Evolutionary conservation across 108 stramenopile genomes (phyloP).

Genomic region (Nitzschia sp.): DNA sequence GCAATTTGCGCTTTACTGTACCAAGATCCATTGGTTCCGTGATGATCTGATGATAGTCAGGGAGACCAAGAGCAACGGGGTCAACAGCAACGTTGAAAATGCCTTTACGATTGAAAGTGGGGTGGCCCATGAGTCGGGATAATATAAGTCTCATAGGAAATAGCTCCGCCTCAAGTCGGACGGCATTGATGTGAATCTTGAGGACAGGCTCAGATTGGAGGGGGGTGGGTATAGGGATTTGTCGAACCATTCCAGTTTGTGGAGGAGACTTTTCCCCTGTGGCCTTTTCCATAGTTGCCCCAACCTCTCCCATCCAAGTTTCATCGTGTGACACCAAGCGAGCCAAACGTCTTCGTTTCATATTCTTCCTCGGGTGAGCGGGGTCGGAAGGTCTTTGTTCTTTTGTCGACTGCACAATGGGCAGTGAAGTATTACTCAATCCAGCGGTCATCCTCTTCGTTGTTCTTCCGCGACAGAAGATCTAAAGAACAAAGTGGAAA

Average conservation of each 20-base stretch:
- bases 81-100: slow-evolving; percentile 87
- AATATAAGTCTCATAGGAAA: slow-evolving; percentile 46
- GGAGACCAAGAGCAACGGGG: slow-evolving; percentile 55
- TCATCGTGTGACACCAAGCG: slow-evolving; percentile 30
- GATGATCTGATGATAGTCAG: slow-evolving; percentile 65
- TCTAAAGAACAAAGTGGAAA: background rate
- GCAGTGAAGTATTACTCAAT: background rate
- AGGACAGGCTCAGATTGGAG: slow-evolving; percentile 3
- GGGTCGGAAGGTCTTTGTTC: background rate
- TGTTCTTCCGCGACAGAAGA: background rate
- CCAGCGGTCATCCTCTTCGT: slow-evolving; percentile 12
- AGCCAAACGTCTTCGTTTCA: slow-evolving; percentile 19
- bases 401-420: background rate
- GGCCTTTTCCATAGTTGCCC: background rate
- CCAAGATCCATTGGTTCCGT: slow-evolving; percentile 85
- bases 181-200: slow-evolving; percentile 28
- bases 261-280: background rate
- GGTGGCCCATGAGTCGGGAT: slow-evolving; percentile 47
- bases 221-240: background rate
- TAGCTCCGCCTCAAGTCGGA: slow-evolving; percentile 45
- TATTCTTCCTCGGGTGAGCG: slow-evolving; percentile 7
- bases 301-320: background rate
- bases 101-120: slow-evolving; percentile 46
- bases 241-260: background rate
- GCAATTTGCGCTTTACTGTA: slow-evolving; percentile 55